Percentiles rank a stretch among this genome's conserved stretches.
phyloP scores from a whole-genome alignment of 306 rosid species.

The Cucurbita moschata region DNA sequence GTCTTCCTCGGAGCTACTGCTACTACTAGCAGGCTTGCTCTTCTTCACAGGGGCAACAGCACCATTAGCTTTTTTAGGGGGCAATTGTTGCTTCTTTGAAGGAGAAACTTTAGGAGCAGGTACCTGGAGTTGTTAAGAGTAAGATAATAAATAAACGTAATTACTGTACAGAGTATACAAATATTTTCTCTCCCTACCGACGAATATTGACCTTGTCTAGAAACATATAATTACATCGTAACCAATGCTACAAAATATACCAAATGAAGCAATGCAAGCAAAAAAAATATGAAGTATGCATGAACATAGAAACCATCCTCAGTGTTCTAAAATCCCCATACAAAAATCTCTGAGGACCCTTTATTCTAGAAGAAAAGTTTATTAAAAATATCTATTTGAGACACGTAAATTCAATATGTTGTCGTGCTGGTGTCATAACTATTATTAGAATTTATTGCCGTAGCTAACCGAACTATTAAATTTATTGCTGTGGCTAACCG shows the following conservation, averaged over 20 bases:
- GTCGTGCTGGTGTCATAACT: no score
- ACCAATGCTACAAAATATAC: neutral
- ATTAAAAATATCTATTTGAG: neutral
- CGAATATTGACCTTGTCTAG: neutral
- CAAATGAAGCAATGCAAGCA: neutral
- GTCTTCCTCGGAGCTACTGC: conserved; percentile 4
- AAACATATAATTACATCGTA: neutral
- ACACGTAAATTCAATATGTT: no score
- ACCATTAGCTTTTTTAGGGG: conserved; percentile 37
- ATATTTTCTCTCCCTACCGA: neutral
- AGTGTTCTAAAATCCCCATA: neutral
- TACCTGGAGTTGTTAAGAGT: conserved; percentile 8
- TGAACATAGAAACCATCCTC: neutral
- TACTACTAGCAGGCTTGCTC: conserved; percentile 1
- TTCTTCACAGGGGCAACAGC: conserved; percentile 13
- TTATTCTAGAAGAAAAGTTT: neutral
- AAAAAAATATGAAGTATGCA: neutral
- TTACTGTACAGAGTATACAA: neutral
- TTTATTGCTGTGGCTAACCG: neutral
- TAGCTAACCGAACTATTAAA: no score
- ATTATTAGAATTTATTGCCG: no score
- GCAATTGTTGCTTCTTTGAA: conserved; percentile 12
- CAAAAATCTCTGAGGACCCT: neutral
- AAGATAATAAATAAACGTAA: neutral
- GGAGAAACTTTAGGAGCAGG: conserved; percentile 19